Evolutionary conservation across 2,329 filamentous ascomycete genomes (phyloP), one percentile per base, ranked within the genome.

Genomic region (Trichoderma pleuroti): DNA sequence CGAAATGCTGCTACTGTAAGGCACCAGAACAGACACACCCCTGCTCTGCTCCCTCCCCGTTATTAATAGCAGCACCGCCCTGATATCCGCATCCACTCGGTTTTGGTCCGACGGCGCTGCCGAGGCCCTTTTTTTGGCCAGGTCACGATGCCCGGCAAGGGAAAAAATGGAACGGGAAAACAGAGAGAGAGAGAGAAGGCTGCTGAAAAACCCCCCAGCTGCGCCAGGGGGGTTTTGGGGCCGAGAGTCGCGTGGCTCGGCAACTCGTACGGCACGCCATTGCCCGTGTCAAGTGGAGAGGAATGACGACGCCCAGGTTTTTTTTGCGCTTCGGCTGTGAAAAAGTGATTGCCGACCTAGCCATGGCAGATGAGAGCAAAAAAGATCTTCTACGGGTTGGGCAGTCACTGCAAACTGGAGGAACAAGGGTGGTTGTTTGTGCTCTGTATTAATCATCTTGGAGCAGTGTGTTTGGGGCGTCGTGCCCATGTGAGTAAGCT

Each of bases 31-130:
- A 42, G 24, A 30, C 16, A 57, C 26, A 57, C 56, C 56, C 56
- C 56, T 57, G 54, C 26, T 28, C 26, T 4, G 26, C 42, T 26
- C 30, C 46, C 65, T 36, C 42, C 42, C 57, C 57, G 65, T 61
- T 68, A 68, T 60, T 68, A 68, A 68, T 68, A 68, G 65, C 39
- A 68, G n/a, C 39, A 52, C 64, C n/a, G n/a, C n/a, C n/a, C n/a
- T n/a, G n/a, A n/a, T n/a, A n/a, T n/a, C n/a, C 24, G 21, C 54
- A 42, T 57, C 64, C 52, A 57, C 64, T 21, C 9, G 32, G 36
- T 42, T 42, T 24, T 28, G 36, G 24, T 11, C 36, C 39, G 64
- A 57, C 65, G 65, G 65, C 36, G 28, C 36, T 60, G 65, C 65
- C 65, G 65, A 68, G 65, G 26, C 52, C 26, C 39, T 42, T 42